Evolutionary conservation across 2,329 filamentous ascomycete species (phyloP), one percentile per base, ranked within the genome.

Genomic region (Nothophaeocryptopus gaeumannii): DNA sequence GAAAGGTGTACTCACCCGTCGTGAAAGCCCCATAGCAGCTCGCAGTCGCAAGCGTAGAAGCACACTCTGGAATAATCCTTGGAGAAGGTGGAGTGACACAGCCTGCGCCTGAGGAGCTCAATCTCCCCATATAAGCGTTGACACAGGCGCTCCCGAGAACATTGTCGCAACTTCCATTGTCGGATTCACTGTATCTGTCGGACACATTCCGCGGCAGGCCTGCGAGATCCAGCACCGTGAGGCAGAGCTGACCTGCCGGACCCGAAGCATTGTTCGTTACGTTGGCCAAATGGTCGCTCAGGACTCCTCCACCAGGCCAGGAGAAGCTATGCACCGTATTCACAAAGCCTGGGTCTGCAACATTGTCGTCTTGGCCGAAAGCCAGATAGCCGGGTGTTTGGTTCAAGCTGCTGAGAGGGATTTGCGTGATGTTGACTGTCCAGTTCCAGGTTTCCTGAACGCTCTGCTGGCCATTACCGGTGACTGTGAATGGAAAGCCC

Each of bases 111-210:
- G 29, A 12, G 26, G 36, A 26, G 1, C 5, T 15, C 39, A 32
- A 14, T 7, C 30, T 31, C 8, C 11, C 15, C 16, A 49, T 32
- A 5, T 42, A 16, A 14, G 39, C 46, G n/a, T 29, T 35, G 34
- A 49, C 39, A 13, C 46, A 49, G 12, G 42, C 46, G 5, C 26
- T 33, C 7, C 46, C 46, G 4, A 49, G 33, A 13, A 32, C 46
- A 37, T 49, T 43, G 8, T 33, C 31, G 33, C 46, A 49, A 15
- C 26, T 41, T 26, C 46, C 46, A n/a, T 49, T 49, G 33, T 49
- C 46, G 26, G 12, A 32, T 8, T 35, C 31, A 8, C 9, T 10
- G 13, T 49, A 49, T 13, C 37, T 49, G 32, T 36, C 38, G 5
- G 46, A 37, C n/a, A 49, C 39, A 32, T 43, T 49, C 15, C 15